Evolutionary conservation across 257 asterid species (phyloP), one percentile per base, ranked within the genome.

Genomic region (Gentiana straminea): DNA sequence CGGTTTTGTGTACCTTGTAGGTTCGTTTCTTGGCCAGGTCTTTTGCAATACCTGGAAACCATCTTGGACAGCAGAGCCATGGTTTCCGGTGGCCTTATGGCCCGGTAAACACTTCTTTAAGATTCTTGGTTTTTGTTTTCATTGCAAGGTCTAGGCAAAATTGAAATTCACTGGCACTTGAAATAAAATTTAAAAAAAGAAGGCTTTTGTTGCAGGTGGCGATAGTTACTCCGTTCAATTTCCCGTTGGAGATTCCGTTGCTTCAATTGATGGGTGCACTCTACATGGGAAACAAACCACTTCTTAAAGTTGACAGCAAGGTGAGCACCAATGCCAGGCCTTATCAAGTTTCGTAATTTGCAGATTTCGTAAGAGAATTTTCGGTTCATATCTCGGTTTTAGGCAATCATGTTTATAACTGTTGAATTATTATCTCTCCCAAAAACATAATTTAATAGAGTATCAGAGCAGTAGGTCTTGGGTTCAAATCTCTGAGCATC

Each of bases 51-150:
- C 99, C 97, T n/a, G 97, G 97, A 47, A 88, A 88, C 80, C 94
- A 92, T 80, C 82, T 92, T 52, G 99, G 99, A 50, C 97, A 92
- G 77, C 97, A 85, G 59, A 92, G 95, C 76, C 94, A 88, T 79
- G 97, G 97, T 61, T 92, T 83, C 70, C 84, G 94, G 62, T 92
- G 99, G 99, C 99, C 97, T 58, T 88, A 83, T 63, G 99, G 99
- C 53, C 91, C 97, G 43, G 97, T 92, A 81, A 84, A 55, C 51
- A 6, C 60, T 52, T 57, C 51, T 57, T 5, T 10, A 57, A 39
- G 33, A 3, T 4, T 5, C 43, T 58, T 51, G 50, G 45, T 39
- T 65, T 52, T n/a, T 41, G 46, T 5, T 41, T 41, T 41, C 9
- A 5, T 10, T 41, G 8, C 2, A 2, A 41, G 8, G 5, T 10